Evolutionary conservation across 2,329 filamentous ascomycete genomes (phyloP), one percentile per base, ranked within the genome.

Genomic region (Monosporascus sp.): DNA sequence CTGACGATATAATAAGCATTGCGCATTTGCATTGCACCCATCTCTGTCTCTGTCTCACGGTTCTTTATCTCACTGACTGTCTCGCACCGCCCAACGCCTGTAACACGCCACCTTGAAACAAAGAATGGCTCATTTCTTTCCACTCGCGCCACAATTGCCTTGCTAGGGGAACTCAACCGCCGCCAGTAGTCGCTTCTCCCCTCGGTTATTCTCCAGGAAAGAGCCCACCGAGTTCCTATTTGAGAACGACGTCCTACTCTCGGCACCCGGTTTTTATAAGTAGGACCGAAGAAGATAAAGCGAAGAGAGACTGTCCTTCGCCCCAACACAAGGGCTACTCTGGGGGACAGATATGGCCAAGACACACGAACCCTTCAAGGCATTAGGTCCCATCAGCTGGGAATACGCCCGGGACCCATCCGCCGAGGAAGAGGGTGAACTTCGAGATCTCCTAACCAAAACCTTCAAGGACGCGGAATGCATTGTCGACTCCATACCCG

Each of bases 401-500:
- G 69, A 73, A 43, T 55, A 70, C 62, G 55, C 60, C 37, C 66
- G 71, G 24, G 72, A 81, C 47, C 9, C 24, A 3, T 15, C 22
- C 9, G 6, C 22, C 22, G 43, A 31, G 43, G 43, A 46, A 28
- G 43, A 46, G 24, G 14, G 11, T 14, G 72, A 78, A 54, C 76
- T 86, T 41, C 71, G 76, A 20, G 62, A 72, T 7, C 85, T 84
- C 65, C 69, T 88, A 43, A 64, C 72, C 53, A 72, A 77, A 43
- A 82, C 87, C 55, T 88, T 93, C 67, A 73, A 72, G 28, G 79
- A 87, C 55, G 84, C 84, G 20, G 86, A 91, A 63, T 75, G 86
- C 18, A 80, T 95, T 52, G 75, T 88, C 62, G 88, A 92, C 64
- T 93, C 90, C 6, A 81, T 96, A 1, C 91, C 91, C 3, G 77